These are phyloP conservation scores for Margaritispora aquatica DNA, from an alignment of 495 filamentous ascomycete species.

Conservation along the genomic window DNA sequence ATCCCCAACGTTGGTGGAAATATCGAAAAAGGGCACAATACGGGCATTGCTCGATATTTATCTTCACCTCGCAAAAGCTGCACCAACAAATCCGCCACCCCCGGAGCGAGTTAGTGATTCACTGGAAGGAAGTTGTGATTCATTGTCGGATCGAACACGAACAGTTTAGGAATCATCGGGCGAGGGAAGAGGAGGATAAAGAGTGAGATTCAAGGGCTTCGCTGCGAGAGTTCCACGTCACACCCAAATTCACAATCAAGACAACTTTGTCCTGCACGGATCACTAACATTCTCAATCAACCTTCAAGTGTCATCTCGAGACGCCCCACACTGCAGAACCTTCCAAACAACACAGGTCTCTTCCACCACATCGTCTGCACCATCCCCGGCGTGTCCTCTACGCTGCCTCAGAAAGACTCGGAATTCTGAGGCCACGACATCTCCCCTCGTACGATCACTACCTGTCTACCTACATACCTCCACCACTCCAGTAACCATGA, in stretches of 20 bases:
- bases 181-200: neutral
- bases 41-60: neutral
- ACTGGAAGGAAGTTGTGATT: neutral
- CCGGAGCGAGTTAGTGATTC: neutral
- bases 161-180: neutral
- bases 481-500: constrained; percentile 34
- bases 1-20: neutral
- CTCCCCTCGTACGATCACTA: neutral
- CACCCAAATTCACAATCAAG: neutral
- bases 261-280: constrained; percentile 2
- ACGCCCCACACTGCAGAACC: neutral
- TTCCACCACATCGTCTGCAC: neutral
- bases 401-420: constrained; percentile 1
- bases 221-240: neutral
- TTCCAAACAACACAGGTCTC: neutral
- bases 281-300: neutral
- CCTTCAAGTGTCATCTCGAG: constrained; percentile 4
- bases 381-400: neutral
- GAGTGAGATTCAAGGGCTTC: neutral
- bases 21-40: neutral
- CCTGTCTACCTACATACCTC: neutral
- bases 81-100: neutral
- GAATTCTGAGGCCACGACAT: constrained; percentile 8
- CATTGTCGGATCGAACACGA: neutral
- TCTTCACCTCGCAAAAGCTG: neutral